Evolutionary conservation across 176 grass and related monocot species (phyloP).

Genomic region (Juncus inflexus): DNA sequence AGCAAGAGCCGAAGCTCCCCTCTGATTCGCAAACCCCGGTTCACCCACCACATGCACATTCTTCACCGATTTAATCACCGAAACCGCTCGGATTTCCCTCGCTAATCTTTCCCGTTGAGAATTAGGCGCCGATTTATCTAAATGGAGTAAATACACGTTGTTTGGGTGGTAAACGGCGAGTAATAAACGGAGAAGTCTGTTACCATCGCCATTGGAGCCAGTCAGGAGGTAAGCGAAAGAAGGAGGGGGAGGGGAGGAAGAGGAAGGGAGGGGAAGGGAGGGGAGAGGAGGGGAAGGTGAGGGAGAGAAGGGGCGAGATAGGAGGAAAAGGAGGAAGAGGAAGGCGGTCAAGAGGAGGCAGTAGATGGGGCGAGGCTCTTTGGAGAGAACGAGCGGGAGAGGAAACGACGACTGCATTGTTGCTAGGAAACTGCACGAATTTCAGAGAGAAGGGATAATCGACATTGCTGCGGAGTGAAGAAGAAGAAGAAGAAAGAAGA

Average conservation of each 20-base stretch:
- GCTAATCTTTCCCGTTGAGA: conserved; percentile 51
- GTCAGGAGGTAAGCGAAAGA: conserved; percentile 72
- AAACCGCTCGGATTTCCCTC: conserved; percentile 4
- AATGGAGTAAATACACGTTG: conserved; percentile 85
- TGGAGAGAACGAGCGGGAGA: conserved; percentile 43
- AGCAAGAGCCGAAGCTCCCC: conserved; percentile 63
- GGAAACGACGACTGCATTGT: conserved; percentile 20
- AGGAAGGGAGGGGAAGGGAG: conserved; percentile 18
- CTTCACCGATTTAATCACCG: conserved; percentile 21
- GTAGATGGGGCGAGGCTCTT: conserved; percentile 64
- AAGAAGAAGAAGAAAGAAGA: background rate
- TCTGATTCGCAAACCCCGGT: conserved; percentile 63
- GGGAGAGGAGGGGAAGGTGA: conserved; percentile 21
- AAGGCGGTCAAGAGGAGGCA: conserved; percentile 66
- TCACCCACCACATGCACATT: conserved; percentile 87
- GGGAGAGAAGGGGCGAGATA: conserved; percentile 31
- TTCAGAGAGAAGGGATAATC: conserved; percentile 13
- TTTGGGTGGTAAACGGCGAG: conserved; percentile 68
- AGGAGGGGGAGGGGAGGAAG: conserved; percentile 42
- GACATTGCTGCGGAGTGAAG: background rate
- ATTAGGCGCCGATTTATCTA: conserved; percentile 59
- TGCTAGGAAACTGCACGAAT: conserved; percentile 10
- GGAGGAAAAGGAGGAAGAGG: conserved; percentile 56
- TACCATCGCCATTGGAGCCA: conserved; percentile 63
- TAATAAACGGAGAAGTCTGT: conserved; percentile 75